Evolutionary conservation across 345 rosid species (phyloP).

Genomic region (Hevea brasiliensis): DNA sequence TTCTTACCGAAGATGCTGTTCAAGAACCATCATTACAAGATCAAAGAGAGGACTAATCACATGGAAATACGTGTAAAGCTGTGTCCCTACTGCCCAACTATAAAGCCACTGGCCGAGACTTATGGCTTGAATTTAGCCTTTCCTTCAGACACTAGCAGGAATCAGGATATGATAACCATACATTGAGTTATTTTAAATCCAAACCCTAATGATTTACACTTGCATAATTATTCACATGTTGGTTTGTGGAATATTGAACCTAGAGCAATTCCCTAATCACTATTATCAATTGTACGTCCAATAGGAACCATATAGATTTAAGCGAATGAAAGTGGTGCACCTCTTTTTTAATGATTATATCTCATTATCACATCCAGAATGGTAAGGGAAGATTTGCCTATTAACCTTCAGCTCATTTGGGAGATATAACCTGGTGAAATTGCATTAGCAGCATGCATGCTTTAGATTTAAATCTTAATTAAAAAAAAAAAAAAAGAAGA

Average conservation of each 20-base stretch:
- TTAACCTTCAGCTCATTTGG: too few species aligned
- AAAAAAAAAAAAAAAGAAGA: too few species aligned
- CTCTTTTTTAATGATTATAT: too few species aligned
- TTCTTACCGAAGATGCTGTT: constrained; percentile 32
- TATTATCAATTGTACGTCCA: not conserved
- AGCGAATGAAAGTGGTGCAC: not conserved
- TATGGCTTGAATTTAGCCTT: constrained; percentile 42
- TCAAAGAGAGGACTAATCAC: constrained; percentile 39
- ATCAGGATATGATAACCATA: constrained; percentile 26
- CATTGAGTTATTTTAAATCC: constrained; percentile 24
- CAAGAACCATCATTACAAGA: constrained; percentile 39
- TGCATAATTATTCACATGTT: constrained; percentile 10
- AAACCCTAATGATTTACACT: constrained; percentile 31
- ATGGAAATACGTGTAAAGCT: constrained; percentile 49
- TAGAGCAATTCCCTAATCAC: not conserved
- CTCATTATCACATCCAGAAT: too few species aligned
- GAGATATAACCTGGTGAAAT: too few species aligned
- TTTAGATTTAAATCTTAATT: too few species aligned
- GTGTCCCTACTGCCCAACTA: constrained; percentile 38
- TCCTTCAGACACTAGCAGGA: constrained; percentile 8
- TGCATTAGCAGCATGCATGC: not conserved
- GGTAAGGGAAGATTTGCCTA: too few species aligned
- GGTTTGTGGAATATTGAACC: not conserved
- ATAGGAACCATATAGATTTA: not conserved
- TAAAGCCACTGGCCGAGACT: constrained; percentile 47